phyloP scores from a whole-genome alignment of 306 rosid species.

The Pyrus communis region DNA sequence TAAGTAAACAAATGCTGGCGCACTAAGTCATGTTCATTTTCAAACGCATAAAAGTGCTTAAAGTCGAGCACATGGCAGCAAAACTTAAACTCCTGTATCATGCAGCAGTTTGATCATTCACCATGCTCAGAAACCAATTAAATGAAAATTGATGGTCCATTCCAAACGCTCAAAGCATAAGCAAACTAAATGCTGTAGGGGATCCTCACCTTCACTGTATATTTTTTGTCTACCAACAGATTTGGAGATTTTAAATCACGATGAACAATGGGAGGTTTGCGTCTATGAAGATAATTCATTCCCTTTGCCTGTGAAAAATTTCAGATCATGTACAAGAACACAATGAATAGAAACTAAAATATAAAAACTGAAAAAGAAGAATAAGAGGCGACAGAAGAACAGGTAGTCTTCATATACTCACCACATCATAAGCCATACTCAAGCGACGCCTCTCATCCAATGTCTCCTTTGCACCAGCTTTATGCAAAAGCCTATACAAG shows the following conservation, averaged over 20 bases:
- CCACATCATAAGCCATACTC: conserved; percentile 96
- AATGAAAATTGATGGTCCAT: conserved; percentile 7
- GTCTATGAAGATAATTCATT: conserved; percentile 96
- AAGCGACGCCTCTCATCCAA: conserved; percentile 91
- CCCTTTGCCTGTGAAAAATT: conserved; percentile 76
- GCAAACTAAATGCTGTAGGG: background rate
- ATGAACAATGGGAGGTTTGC: conserved; percentile 95
- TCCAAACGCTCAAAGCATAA: conserved; percentile 10
- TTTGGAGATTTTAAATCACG: conserved; percentile 96
- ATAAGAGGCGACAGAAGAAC: background rate
- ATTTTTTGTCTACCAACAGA: conserved; percentile 95
- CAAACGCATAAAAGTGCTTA: background rate
- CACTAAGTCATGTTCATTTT: background rate
- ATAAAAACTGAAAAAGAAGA: conserved; percentile 5
- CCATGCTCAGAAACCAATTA: conserved; percentile 8
- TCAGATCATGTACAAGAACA: conserved; percentile 11
- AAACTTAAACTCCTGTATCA: background rate
- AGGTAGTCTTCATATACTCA: conserved; percentile 27
- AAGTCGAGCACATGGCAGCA: background rate
- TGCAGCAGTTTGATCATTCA: conserved; percentile 1
- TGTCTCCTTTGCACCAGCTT: conserved; percentile 66
- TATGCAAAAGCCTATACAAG: conserved; percentile 87
- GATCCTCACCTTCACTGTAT: conserved; percentile 73
- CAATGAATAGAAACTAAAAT: background rate
- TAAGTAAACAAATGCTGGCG: background rate